Evolutionary conservation across 768 basidiomycete species (phyloP).

Genomic region (Leucocoprinus sp.): DNA sequence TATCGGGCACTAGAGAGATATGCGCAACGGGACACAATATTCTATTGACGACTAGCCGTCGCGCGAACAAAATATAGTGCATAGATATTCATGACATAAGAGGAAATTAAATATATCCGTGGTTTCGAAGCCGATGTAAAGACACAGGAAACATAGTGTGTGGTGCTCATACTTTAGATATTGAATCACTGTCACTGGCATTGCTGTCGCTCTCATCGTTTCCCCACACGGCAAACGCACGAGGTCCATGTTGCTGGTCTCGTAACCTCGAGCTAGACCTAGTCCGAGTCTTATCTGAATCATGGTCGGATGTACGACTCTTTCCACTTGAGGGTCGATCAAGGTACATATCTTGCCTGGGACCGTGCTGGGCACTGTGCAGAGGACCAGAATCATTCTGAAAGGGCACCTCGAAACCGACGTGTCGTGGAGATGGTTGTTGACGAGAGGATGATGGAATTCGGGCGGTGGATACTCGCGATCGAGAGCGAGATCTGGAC

Average conservation of each 20-base stretch:
- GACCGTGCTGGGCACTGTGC: conserved; percentile 23
- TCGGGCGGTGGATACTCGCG: conserved; percentile 27
- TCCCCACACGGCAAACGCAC: conserved; percentile 76
- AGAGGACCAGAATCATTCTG: conserved; percentile 21
- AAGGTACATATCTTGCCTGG: conserved; percentile 25
- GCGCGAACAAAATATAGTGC: background rate
- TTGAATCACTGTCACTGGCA: conserved; percentile 63
- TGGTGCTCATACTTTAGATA: conserved; percentile 5
- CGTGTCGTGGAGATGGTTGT: conserved; percentile 41
- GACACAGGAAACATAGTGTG: too few relatives aligned
- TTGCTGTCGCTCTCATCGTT: conserved; percentile 86
- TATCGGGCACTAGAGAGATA: conserved; percentile 62
- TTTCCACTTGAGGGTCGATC: conserved; percentile 31
- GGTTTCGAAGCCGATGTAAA: background rate
- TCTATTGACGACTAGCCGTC: conserved; percentile 42
- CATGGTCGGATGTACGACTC: conserved; percentile 56
- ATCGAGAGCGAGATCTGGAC: conserved; percentile 37
- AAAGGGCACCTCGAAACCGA: conserved; percentile 35
- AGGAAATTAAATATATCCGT: background rate
- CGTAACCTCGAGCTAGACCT: conserved; percentile 32
- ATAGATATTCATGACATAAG: background rate
- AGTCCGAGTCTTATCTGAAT: conserved; percentile 29
- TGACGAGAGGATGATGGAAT: conserved; percentile 48
- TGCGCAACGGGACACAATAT: conserved; percentile 55
- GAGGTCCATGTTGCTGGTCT: conserved; percentile 48